Base-by-base conservation (phyloP, 2,329 filamentous ascomycete species). In the Cladosporium sp. region DNA sequence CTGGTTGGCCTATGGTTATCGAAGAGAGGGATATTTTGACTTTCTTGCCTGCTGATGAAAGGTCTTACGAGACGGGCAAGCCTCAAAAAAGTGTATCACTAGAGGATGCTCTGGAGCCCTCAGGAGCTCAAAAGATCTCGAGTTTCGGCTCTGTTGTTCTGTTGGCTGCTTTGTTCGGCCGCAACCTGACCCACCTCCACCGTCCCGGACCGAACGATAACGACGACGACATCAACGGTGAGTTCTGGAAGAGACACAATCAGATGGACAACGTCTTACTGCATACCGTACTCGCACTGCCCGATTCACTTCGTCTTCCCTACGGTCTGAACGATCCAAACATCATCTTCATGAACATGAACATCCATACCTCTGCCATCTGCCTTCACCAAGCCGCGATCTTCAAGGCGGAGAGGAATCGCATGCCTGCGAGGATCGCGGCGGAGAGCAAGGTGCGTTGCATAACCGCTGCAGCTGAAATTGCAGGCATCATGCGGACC, bases 341-440 rank as follows among this genome's bases (percentile, higher is more conserved):
- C 57, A 83, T 92, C 48, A 83, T 97, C 4, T 97, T 96, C 66
- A 83, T 88, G 51, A 97, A 97, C 62, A 96, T 99, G 89, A 90
- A 88, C 64, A 89, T 99, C 27, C 91, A 97, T 66, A 96, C 93
- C 0, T 95, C 91, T 1, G 90, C 89, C 1, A 97, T 99, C 48
- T 97, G 92, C 67, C 75, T 99, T n/a, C 93, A 99, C 64, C 93
- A 99, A 71, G 93, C 92, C 2, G 93, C 93, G 20, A 97, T 99
- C 17, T 96, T 92, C 78, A 97, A 96, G 67, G 90, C 91, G 0
- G 92, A 97, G 62, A 93, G 90, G 70, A 86, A 96, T 68, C 81
- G 83, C 47, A 73, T 96, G 54, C 84, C 89, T 1, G 74, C 80
- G 1, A 84, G 86, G 15, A 85, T 96, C 41, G 85, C 88, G 56